Conservation (phyloP, 345 rosid species). For the Adansonia digitata region DNA sequence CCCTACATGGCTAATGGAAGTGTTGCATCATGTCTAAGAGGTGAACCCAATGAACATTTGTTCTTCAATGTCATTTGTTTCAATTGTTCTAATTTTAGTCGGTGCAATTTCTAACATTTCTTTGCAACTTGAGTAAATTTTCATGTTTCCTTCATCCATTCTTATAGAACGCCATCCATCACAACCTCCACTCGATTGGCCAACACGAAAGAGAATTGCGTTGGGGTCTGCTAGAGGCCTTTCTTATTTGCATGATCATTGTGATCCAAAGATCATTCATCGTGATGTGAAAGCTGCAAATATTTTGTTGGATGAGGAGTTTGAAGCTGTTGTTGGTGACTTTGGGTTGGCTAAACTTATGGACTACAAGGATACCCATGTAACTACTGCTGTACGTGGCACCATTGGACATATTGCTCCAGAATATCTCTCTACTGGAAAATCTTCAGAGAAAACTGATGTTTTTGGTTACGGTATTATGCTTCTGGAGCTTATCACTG, state of each 20-base stretch:
- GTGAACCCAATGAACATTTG: slow-evolving; percentile 29
- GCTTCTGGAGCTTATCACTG: slow-evolving; percentile 91
- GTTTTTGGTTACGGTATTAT: slow-evolving; percentile 95
- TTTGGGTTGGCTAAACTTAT: slow-evolving; percentile 92
- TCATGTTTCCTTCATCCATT: background rate
- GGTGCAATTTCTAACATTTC: background rate
- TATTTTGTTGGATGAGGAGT: slow-evolving; percentile 88
- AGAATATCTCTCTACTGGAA: slow-evolving; percentile 89
- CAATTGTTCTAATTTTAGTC: background rate
- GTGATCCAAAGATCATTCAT: slow-evolving; percentile 95
- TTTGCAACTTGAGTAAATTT: background rate
- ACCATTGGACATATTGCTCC: slow-evolving; percentile 98
- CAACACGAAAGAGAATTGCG: slow-evolving; percentile 72
- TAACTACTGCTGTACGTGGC: slow-evolving; percentile 97
- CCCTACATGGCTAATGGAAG: slow-evolving; percentile 99
- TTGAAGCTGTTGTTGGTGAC: slow-evolving; percentile 97
- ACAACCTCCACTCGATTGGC: slow-evolving; percentile 91
- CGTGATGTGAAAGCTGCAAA: slow-evolving; percentile 99
- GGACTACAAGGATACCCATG: slow-evolving; percentile 99
- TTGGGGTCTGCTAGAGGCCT: slow-evolving; percentile 95
- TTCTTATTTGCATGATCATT: slow-evolving; percentile 93
- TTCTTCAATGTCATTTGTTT: background rate
- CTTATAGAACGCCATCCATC: slow-evolving; percentile 49
- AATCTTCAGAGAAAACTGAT: slow-evolving; percentile 94
- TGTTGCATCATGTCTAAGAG: slow-evolving; percentile 95